phyloP scores from a whole-genome alignment of 2,329 filamentous ascomycete genomes.

The Fusarium mangiferae region DNA sequence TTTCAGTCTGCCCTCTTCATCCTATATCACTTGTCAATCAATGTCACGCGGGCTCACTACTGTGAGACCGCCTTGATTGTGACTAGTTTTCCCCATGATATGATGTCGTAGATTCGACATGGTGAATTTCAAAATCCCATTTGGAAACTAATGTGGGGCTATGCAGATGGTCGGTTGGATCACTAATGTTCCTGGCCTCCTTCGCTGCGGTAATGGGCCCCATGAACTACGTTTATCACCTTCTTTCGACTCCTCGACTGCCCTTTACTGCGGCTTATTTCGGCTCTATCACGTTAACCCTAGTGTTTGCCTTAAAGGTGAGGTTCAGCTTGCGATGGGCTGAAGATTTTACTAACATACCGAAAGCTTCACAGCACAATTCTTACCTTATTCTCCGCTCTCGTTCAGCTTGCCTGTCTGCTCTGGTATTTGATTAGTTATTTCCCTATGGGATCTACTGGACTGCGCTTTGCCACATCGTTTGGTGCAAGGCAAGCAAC shows the following conservation, averaged over 20 bases:
- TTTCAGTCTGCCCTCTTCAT: slow-evolving; percentile 5
- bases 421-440: slow-evolving; percentile 97
- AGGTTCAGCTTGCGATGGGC: slow-evolving; percentile 55
- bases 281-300: slow-evolving; percentile 87
- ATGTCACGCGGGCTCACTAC: slow-evolving; percentile 26
- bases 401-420: slow-evolving; percentile 85
- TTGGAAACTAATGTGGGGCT: slow-evolving; percentile 40
- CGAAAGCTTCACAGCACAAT: slow-evolving; percentile 81
- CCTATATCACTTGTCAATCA: slow-evolving; percentile 19
- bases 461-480: slow-evolving; percentile 84
- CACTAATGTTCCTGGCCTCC: slow-evolving; percentile 86
- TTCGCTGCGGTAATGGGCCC: slow-evolving; percentile 97
- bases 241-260: slow-evolving; percentile 83
- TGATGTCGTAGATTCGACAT: slow-evolving; percentile 28
- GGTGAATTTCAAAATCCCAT: slow-evolving; percentile 25
- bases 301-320: slow-evolving; percentile 94
- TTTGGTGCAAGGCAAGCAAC: slow-evolving; percentile 87
- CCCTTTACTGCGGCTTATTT: slow-evolving; percentile 97
- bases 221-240: slow-evolving; percentile 81
- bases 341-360: slow-evolving; percentile 20
- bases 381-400: slow-evolving; percentile 84
- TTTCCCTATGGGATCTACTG: slow-evolving; percentile 94
- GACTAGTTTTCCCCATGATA: slow-evolving; percentile 27
- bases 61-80: slow-evolving; percentile 15
- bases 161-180: slow-evolving; percentile 92